phyloP scores from a whole-genome alignment of 768 basidiomycete species.

The Tulasnella sp. region DNA sequence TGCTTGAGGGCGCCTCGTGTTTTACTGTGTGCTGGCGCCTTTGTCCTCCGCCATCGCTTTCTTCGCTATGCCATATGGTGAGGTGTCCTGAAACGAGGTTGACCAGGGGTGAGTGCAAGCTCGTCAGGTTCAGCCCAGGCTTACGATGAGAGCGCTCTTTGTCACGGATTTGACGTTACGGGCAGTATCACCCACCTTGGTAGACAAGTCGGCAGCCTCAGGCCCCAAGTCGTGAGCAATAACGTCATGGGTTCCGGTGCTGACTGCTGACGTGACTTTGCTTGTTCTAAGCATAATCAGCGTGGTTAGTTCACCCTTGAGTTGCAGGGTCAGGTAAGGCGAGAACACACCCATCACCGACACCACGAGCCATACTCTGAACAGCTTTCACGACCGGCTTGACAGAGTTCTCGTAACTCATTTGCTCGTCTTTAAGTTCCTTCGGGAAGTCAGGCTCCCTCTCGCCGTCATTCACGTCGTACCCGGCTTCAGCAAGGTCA shows the following conservation, averaged over 20 bases:
- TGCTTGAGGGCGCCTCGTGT: neutral
- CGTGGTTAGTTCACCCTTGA: neutral
- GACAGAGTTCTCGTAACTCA: neutral
- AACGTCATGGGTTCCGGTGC: neutral
- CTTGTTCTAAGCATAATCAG: neutral
- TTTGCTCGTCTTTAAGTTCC: neutral
- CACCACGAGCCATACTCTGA: neutral
- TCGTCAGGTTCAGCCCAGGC: neutral
- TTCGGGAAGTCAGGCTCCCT: neutral
- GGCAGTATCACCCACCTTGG: constrained; percentile 5
- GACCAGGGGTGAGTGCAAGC: neutral
- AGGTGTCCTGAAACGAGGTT: neutral
- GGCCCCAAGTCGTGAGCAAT: constrained; percentile 18
- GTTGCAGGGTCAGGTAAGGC: neutral
- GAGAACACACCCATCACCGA: constrained; percentile 10
- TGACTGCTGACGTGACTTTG: constrained; percentile 11
- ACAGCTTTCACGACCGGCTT: constrained; percentile 10
- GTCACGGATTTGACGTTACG: constrained; percentile 9
- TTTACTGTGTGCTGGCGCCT: constrained; percentile 7
- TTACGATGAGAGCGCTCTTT: neutral
- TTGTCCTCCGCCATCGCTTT: constrained; percentile 8
- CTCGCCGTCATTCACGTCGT: neutral
- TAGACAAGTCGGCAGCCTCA: constrained; percentile 18
- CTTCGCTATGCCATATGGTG: neutral
- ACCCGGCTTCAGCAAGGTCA: constrained; percentile 23